Percentiles rank a stretch among this genome's conserved stretches.
These are phyloP conservation scores for Actinidia chinensis DNA, from an alignment of 179 eudicot genomes.

Conservation along the genomic window DNA sequence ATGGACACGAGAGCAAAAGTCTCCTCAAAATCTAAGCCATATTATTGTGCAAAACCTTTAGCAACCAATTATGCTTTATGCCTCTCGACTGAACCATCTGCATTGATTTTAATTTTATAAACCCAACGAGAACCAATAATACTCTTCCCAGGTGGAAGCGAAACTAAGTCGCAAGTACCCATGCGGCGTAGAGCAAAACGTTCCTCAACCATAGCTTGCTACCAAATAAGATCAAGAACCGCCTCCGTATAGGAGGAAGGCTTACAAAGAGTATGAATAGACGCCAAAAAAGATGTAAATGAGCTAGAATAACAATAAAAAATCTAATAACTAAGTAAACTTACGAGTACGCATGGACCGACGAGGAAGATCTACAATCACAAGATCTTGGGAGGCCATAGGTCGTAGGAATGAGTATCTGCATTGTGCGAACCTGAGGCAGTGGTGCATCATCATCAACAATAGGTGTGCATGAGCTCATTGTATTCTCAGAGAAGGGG, in stretches of 20 bases:
- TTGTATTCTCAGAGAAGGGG: background rate
- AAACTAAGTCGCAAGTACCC: background rate
- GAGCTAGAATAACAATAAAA: too few species aligned
- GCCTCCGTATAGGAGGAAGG: background rate
- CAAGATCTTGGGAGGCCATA: too few species aligned
- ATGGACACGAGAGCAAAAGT: background rate
- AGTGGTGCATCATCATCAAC: too few species aligned
- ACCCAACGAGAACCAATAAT: background rate
- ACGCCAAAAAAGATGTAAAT: too few species aligned
- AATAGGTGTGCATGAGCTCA: too few species aligned
- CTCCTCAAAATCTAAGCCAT: background rate
- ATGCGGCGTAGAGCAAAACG: background rate
- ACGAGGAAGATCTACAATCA: too few species aligned
- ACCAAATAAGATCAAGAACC: conserved; percentile 5
- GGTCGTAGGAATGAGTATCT: too few species aligned
- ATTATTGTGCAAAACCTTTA: background rate
- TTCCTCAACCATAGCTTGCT: background rate
- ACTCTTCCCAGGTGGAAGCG: background rate
- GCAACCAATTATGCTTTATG: background rate
- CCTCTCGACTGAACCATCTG: background rate
- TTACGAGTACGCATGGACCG: too few species aligned
- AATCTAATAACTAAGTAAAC: too few species aligned
- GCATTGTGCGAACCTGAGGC: too few species aligned
- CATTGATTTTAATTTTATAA: background rate
- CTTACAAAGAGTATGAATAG: too few species aligned